Conservation (phyloP, 208 protist genomes). For the Trypanosoma platydactyli region DNA sequence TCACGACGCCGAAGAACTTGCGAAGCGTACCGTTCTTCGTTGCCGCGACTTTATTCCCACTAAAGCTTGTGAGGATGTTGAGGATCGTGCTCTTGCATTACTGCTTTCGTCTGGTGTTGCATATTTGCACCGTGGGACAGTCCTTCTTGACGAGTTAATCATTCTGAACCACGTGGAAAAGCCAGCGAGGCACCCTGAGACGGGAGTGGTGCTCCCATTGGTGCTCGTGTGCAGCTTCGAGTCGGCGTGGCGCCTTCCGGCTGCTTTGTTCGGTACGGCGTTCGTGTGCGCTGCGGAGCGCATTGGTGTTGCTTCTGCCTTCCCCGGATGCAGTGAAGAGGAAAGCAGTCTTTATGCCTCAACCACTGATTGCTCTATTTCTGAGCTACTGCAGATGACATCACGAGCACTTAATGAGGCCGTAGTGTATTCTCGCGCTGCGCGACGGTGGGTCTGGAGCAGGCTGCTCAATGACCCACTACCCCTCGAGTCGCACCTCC, state of each 20-base stretch:
- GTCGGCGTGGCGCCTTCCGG: slow-evolving; percentile 75
- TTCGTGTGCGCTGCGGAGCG: slow-evolving; percentile 79
- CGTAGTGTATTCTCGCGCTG: slow-evolving; percentile 58
- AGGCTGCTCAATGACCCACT: slow-evolving; percentile 77
- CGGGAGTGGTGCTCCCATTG: slow-evolving; percentile 52
- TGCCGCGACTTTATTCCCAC: slow-evolving; percentile 73
- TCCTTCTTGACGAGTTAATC: slow-evolving; percentile 55
- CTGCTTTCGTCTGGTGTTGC: slow-evolving; percentile 71
- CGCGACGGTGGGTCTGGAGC: slow-evolving; percentile 72
- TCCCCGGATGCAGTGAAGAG: background rate
- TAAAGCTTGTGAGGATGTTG: slow-evolving; percentile 25
- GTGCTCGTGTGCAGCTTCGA: slow-evolving; percentile 80
- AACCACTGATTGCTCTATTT: slow-evolving; percentile 51
- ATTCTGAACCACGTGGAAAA: slow-evolving; percentile 57
- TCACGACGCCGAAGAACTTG: slow-evolving; percentile 59
- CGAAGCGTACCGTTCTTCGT: slow-evolving; percentile 68
- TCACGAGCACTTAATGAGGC: slow-evolving; percentile 69
- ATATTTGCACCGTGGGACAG: slow-evolving; percentile 73
- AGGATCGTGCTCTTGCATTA: slow-evolving; percentile 55
- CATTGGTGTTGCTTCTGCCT: slow-evolving; percentile 6
- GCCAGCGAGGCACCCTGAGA: slow-evolving; percentile 50
- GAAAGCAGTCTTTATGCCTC: background rate
- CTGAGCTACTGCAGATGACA: slow-evolving; percentile 78
- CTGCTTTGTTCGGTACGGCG: slow-evolving; percentile 60
- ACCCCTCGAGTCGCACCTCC: slow-evolving; percentile 76